Base-by-base conservation (phyloP, 768 basidiomycete genomes). In the Saitozyma sp. region DNA sequence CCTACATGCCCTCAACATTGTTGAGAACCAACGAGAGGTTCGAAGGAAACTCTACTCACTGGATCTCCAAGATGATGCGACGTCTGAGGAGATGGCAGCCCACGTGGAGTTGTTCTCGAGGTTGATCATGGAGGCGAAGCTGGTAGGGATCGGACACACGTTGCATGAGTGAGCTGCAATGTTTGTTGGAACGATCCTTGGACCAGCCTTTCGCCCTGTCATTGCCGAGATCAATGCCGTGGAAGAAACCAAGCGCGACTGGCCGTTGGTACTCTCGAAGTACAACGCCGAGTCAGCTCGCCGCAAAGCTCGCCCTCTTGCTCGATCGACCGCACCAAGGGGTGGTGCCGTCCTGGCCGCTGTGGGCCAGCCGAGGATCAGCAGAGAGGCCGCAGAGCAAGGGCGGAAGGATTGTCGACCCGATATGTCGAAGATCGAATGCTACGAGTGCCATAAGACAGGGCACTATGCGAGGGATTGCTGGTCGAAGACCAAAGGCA, bases 31-130 rank as follows among this genome's bases (percentile, higher is more conserved):
- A 29, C 29, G 29, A 29, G 29, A 29, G 29, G 29, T 29, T 29
- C 29, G 29, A 29, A 29, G 29, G 29, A 29, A 29, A 29, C 29
- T 29, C 29, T 29, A 29, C 29, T 29, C 29, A 5, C 29, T 29
- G 29, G 29, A 29, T 29, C 29, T 29, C 29, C 29, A 29, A 29
- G 29, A 29, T 29, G 29, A 29, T 5, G 29, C 29, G 29, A 29
- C 29, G 29, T 29, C 29, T 29, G 29, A 29, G 29, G 58, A 59
- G 48, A 59, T 59, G 58, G 48, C n/a, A 14, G 49, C 17, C 19
- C 58, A 59, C 42, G 48, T 59, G 29, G 58, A 59, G 40, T 19
- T 48, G 19, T 59, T 59, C 50, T 49, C 58, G 37, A 59, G 42
- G 50, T 14, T 50, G 37, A 41, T 52, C 37, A 39, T 39, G 16